Evolutionary conservation across 2,329 filamentous ascomycete species (phyloP).

Genomic region (Neoarthrinium moseri): DNA sequence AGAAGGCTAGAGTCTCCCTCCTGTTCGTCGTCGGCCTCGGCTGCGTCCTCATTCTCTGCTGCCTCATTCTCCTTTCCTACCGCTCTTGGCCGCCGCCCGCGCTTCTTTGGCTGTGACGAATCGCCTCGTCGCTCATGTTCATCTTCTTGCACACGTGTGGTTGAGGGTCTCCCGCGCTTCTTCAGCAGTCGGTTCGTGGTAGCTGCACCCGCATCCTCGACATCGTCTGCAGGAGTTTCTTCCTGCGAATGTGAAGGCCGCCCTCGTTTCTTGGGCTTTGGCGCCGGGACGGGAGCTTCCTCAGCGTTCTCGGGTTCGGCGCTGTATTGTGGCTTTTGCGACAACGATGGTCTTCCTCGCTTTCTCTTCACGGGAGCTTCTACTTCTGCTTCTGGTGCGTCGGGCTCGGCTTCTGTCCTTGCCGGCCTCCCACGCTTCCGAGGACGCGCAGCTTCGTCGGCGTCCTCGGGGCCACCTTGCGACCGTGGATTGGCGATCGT

Average conservation of each 20-base stretch:
- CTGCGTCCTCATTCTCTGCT: constrained; percentile 15
- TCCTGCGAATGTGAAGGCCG: constrained; percentile 21
- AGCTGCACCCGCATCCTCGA: background rate
- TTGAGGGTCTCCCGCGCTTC: constrained; percentile 16
- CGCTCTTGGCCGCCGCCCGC: constrained; percentile 9
- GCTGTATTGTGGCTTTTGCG: background rate
- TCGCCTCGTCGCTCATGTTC: background rate
- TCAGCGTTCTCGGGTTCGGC: constrained; percentile 4
- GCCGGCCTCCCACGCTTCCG: constrained; percentile 23
- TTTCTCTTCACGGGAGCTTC: constrained; percentile 20
- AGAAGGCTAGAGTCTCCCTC: constrained; percentile 16
- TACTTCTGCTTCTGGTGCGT: constrained; percentile 8
- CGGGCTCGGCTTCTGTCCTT: constrained; percentile 11
- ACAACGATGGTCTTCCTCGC: constrained; percentile 21
- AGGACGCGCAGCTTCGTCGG: constrained; percentile 17
- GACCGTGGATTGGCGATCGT: constrained; percentile 10
- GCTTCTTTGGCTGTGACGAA: constrained; percentile 4
- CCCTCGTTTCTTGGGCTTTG: constrained; percentile 24
- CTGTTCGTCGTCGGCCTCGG: constrained; percentile 29
- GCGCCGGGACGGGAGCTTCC: constrained; percentile 10
- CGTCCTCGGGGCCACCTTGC: constrained; percentile 12
- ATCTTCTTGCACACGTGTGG: constrained; percentile 3
- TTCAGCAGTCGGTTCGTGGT: constrained; percentile 10
- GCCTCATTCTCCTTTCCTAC: constrained; percentile 11
- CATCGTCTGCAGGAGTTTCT: background rate